A percentile compares a stretch with the other conserved stretches of the same genome.
These are phyloP conservation scores for Cutaneotrichosporon dermatis DNA, from an alignment of 1,284 basidiomycete genomes.

Conservation along the genomic window DNA sequence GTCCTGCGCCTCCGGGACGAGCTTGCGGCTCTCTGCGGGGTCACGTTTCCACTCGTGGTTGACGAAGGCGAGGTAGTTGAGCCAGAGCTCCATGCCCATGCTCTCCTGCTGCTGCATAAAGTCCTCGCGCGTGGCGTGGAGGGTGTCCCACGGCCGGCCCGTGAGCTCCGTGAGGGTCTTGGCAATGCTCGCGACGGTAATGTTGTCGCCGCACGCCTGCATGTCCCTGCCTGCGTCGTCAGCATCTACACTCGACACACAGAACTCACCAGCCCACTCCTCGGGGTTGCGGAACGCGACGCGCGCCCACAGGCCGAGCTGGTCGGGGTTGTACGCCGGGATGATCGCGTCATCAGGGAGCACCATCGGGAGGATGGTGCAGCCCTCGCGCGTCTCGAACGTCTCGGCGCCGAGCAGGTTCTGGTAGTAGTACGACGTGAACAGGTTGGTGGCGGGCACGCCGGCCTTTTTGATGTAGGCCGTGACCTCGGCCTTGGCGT, in stretches of 20 bases:
- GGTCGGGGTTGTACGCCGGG: slow-evolving; percentile 24
- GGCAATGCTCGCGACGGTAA: slow-evolving; percentile 11
- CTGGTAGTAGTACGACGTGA: slow-evolving; percentile 17
- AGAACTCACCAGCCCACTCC: slow-evolving; percentile 32
- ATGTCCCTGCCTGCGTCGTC: slow-evolving; percentile 15
- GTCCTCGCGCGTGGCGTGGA: slow-evolving; percentile 3
- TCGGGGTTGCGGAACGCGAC: slow-evolving; percentile 29
- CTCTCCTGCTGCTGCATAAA: slow-evolving; percentile 4
- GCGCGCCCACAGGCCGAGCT: slow-evolving; percentile 35
- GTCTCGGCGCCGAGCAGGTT: slow-evolving; percentile 5
- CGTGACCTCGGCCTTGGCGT: slow-evolving; percentile 32
- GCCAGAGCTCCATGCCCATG: slow-evolving; percentile 13
- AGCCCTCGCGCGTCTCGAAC: slow-evolving; percentile 9
- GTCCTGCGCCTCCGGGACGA: slow-evolving; percentile 11
- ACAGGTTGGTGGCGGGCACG: slow-evolving; percentile 23
- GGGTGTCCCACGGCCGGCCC: slow-evolving; percentile 6
- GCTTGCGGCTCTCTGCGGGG: neutral
- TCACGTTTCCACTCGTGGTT: slow-evolving; percentile 10
- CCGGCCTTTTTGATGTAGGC: slow-evolving; percentile 22
- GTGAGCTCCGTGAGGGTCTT: slow-evolving; percentile 5
- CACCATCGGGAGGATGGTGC: slow-evolving; percentile 15
- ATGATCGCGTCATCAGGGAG: slow-evolving; percentile 28
- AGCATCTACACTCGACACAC: neutral
- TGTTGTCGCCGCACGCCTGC: slow-evolving; percentile 9
- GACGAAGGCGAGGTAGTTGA: slow-evolving; percentile 21